Percentiles rank a stretch among this genome's conserved stretches.
Evolutionary conservation across 768 basidiomycete species (phyloP).

Genomic region (Amanita rimosa): DNA sequence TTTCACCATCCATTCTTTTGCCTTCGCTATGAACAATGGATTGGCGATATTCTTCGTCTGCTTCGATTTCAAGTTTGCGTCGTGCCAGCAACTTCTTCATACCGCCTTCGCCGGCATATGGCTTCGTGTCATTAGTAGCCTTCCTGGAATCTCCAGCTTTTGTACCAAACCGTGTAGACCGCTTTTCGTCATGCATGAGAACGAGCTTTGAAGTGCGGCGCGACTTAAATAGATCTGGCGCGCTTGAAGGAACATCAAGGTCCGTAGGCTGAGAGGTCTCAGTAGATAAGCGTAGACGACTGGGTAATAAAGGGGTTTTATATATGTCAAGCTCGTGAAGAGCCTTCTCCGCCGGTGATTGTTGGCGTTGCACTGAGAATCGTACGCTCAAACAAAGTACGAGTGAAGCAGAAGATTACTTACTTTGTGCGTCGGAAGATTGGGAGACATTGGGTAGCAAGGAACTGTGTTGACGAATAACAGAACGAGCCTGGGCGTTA

Average conservation of each 20-base stretch:
- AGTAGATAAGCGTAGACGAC: constrained; percentile 34
- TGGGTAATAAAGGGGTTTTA: constrained; percentile 68
- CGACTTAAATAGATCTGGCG: constrained; percentile 57
- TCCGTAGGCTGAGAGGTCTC: constrained; percentile 16
- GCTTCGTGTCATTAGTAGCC: constrained; percentile 48
- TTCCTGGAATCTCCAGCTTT: constrained; percentile 27
- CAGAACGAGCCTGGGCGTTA: constrained; percentile 27
- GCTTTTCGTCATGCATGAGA: constrained; percentile 53
- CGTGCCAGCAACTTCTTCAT: constrained; percentile 68
- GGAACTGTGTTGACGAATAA: constrained; percentile 39
- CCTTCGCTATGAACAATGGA: background rate
- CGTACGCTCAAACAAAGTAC: background rate
- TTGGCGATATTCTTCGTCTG: constrained; percentile 24
- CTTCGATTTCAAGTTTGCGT: constrained; percentile 45
- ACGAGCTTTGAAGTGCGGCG: constrained; percentile 30
- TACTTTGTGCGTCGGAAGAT: constrained; percentile 15
- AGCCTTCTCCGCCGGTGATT: constrained; percentile 52
- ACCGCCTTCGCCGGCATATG: constrained; percentile 69
- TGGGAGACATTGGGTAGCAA: constrained; percentile 34
- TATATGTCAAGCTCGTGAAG: constrained; percentile 68
- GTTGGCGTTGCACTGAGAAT: constrained; percentile 13
- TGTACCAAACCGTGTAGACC: constrained; percentile 33
- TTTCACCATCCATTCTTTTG: constrained; percentile 16
- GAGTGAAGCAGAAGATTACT: background rate
- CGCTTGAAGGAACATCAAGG: constrained; percentile 24